Percentiles rank a stretch among this genome's conserved stretches.
These are phyloP conservation scores for Spiraea crenata DNA, from an alignment of 331 rosid genomes.

Conservation along the genomic window DNA sequence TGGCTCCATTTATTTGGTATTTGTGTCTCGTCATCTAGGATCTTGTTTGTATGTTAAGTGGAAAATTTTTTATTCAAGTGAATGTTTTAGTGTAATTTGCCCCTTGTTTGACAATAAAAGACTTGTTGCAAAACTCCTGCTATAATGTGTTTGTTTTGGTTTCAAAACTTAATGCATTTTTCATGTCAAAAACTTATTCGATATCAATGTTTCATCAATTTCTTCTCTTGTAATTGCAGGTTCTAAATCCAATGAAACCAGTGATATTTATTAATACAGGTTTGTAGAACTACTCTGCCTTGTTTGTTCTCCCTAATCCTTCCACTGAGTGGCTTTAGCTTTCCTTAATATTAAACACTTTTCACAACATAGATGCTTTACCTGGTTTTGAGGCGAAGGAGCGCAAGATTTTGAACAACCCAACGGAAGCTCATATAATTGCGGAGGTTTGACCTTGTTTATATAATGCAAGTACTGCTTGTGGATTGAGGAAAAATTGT, in stretches of 20 bases:
- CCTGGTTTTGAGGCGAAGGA: conserved; percentile 87
- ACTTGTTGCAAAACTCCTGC: neutral
- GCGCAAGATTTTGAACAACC: conserved; percentile 66
- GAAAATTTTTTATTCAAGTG: neutral
- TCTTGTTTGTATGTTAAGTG: neutral
- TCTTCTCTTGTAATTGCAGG: conserved; percentile 46
- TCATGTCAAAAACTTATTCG: neutral
- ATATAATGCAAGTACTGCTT: neutral
- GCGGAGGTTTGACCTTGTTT: conserved; percentile 51
- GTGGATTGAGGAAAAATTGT: conserved; percentile 3
- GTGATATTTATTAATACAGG: conserved; percentile 93
- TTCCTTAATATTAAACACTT: conserved; percentile 11
- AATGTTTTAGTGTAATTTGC: neutral
- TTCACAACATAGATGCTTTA: conserved; percentile 49
- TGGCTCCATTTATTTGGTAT: neutral
- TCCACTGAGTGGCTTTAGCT: conserved; percentile 8
- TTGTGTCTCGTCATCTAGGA: neutral
- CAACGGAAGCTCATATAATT: conserved; percentile 73
- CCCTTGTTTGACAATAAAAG: neutral
- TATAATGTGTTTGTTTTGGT: conserved; percentile 1
- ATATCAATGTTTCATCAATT: neutral
- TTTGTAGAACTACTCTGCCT: conserved; percentile 20
- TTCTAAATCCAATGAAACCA: conserved; percentile 67
- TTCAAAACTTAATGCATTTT: neutral
- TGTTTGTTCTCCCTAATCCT: conserved; percentile 20